Base-by-base conservation (phyloP, 192 early-diverging fungal species). In the Glomus cerebriforme region DNA sequence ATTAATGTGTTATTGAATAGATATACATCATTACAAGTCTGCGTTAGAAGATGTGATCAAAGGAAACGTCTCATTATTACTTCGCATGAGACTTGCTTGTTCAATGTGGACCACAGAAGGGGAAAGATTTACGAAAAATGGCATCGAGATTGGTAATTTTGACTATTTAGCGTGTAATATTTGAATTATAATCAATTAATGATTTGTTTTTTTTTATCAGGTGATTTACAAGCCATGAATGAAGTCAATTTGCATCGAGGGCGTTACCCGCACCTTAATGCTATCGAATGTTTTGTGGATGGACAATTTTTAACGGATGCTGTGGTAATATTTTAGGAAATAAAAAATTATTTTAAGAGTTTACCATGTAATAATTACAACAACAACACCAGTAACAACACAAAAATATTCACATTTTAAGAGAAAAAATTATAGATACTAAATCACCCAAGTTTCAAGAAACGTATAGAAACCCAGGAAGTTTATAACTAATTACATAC, bases 201-300 rank as follows among this genome's bases (percentile, higher is more conserved):
- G 47, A 17, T 17, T 49, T 73, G 3, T 31, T 49, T 62, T 43
- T 32, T 34, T 58, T 59, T 58, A 34, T 22, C 32, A 85, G 84
- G 65, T 34, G 83, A 87, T 65, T 70, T 88, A 54, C 87, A 89
- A 54, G 90, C 93, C 24, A 93, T 97, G 89, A 98, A 98, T 78
- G 96, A 98, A 74, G 92, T 96, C 17, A 87, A 87, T 24, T 85
- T 98, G 22, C 96, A 98, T 85, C 90, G 96, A 35, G 96, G 96
- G 39, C 88, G 92, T 58, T 89, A 92, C 63, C 93, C 95, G 62
- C 94, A 95, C 59, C 83, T 98, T 54, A 94, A 94, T 0, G 88
- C 90, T 1, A 90, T 96, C 69, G 91, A 94, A 27, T 94, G 94
- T 77, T 95, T 83, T 76, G 91, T 97, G 24, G 92, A 95, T 82